phyloP scores from a whole-genome alignment of 2,329 filamentous ascomycete species.

The Fonsecaea erecta region DNA sequence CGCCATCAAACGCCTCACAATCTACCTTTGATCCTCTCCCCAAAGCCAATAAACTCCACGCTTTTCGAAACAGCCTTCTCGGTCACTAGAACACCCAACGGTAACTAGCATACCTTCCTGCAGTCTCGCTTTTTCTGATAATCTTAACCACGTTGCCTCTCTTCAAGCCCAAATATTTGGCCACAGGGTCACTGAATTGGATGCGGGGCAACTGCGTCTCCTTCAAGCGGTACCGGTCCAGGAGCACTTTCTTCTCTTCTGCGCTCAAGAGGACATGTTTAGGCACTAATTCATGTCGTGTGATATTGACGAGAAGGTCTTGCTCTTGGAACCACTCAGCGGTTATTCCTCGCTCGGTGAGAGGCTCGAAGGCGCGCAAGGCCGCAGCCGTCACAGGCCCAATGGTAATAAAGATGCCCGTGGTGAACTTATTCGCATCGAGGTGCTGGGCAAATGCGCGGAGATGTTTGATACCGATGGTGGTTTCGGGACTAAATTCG shows the following conservation, averaged over 20 bases:
- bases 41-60: conserved; percentile 8
- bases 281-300: conserved; percentile 93
- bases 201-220: conserved; percentile 96
- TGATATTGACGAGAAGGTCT: conserved; percentile 96
- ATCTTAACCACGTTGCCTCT: conserved; percentile 98
- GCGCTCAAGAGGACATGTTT: conserved; percentile 87
- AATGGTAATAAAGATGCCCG: conserved; percentile 86
- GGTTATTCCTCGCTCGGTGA: conserved; percentile 61
- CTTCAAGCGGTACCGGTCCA: conserved; percentile 91
- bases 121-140: conserved; percentile 92
- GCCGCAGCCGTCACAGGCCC: conserved; percentile 83
- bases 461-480: conserved; percentile 89
- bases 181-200: conserved; percentile 87
- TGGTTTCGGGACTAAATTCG: conserved; percentile 81
- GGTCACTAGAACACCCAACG: conserved; percentile 62
- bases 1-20: conserved; percentile 5
- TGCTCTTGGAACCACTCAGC: conserved; percentile 94
- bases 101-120: conserved; percentile 95
- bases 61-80: not conserved
- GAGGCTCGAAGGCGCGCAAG: conserved; percentile 74
- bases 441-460: conserved; percentile 86
- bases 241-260: conserved; percentile 83
- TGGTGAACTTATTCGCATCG: conserved; percentile 78
- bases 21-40: not conserved
- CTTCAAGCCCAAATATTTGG: conserved; percentile 86